Conservation (phyloP, 2,329 filamentous ascomycete genomes). For the Aspergillus oerlinghausenensis region DNA sequence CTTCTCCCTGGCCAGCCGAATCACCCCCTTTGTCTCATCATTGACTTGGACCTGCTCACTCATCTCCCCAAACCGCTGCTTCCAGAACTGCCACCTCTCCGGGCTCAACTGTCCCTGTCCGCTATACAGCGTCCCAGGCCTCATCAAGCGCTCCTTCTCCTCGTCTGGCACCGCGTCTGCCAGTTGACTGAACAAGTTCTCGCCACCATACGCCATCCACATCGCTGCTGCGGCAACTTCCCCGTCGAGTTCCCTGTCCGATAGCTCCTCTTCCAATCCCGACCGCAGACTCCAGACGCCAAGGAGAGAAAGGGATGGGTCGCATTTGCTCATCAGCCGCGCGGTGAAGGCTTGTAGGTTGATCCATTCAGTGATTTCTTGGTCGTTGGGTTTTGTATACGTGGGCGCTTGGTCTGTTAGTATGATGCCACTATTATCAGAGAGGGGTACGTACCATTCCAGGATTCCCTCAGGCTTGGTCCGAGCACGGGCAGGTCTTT, state of each 20-base stretch:
- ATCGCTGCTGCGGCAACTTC: constrained; percentile 2
- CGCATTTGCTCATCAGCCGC: constrained; percentile 4
- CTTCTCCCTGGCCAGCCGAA: not conserved
- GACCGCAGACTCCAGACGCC: constrained; percentile 9
- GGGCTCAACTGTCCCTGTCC: constrained; percentile 3
- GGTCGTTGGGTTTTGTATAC: not conserved
- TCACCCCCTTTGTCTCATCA: not conserved
- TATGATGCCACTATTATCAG: not conserved
- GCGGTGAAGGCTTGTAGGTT: constrained; percentile 10
- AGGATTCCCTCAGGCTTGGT: constrained; percentile 8
- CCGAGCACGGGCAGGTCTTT: constrained; percentile 10
- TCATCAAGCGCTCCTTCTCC: constrained; percentile 1
- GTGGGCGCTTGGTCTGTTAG: not conserved
- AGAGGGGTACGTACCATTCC: constrained; percentile 3
- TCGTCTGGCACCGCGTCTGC: not conserved
- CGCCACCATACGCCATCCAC: constrained; percentile 8
- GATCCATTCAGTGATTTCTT: constrained; percentile 3
- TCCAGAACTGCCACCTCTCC: constrained; percentile 13
- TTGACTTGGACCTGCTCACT: not conserved
- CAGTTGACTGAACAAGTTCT: not conserved
- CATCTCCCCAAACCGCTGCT: constrained; percentile 2
- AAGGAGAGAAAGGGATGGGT: constrained; percentile 1
- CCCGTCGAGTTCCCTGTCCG: not conserved
- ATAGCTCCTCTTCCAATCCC: constrained; percentile 5
- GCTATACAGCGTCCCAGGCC: constrained; percentile 4